Evolutionary conservation across 192 early-diverging fungal species (phyloP), one percentile per base, ranked within the genome.

Genomic region (Entomortierella parvispora): DNA sequence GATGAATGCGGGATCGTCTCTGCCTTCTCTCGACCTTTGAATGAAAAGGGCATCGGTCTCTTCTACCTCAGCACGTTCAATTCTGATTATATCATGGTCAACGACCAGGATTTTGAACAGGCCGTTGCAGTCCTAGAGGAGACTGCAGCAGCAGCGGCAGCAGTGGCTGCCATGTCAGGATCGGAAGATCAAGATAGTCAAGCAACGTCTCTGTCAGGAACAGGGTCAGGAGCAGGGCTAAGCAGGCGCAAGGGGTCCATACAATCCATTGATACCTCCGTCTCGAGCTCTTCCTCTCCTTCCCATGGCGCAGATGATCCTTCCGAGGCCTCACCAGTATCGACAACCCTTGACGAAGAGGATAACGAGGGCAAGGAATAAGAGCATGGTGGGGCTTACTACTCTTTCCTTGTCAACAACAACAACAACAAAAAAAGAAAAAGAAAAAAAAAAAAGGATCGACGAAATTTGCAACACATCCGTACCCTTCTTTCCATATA

Each of bases 11-110:
- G 74, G 18, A 45, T 64, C 26, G 65, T 77, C 14, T 63, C 45
- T 7, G 63, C 62, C 42, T 77, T 68, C 14, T 58, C 74, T 8
- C 22, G 66, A 44, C 74, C 74, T 9, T 23, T 77, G 34, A 46
- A 65, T 15, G 74, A 68, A 26, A 28, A 50, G 18, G 74, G 59
- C 1, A 58, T 77, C 17, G 65, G 65, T 15, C 14, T 77, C 45
- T 77, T 77, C 40, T 77, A 77, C 61, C 49, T 77, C 37, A 68
- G 65, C 40, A 77, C 74, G 22, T 77, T 77, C 46, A 67, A 61
- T 33, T 68, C 65, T 47, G 66, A 77, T 32, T 77, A 77, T 48
- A 68, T 77, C 42, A 62, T 77, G 59, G 74, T 77, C 23, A 77
- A 64, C n/a, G 65, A 68, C 3, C 74, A 77, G 28, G 74, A 77